phyloP scores from a whole-genome alignment of 768 basidiomycete genomes.

The Solioccasus polychromus region DNA sequence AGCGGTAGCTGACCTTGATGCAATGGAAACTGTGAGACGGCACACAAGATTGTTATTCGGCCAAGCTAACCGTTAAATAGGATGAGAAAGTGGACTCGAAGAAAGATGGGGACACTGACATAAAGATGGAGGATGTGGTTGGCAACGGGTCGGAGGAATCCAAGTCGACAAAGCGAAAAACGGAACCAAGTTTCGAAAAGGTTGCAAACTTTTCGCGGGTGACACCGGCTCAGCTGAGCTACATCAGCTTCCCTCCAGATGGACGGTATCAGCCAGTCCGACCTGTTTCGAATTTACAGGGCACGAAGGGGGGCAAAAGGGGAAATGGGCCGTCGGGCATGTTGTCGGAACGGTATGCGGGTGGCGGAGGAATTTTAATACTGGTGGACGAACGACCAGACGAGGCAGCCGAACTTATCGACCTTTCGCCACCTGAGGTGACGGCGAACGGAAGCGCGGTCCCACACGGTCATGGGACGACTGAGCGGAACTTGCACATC shows the following conservation, averaged over 20 bases:
- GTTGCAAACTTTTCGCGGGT: constrained; percentile 90
- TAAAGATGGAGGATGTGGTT: constrained; percentile 68
- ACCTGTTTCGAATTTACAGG: constrained; percentile 53
- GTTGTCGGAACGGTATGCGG: constrained; percentile 60
- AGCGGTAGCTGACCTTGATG: constrained; percentile 75
- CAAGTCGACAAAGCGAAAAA: constrained; percentile 54
- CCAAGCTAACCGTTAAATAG: constrained; percentile 32
- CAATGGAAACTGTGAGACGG: constrained; percentile 74
- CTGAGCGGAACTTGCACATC: constrained; percentile 47
- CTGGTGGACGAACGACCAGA: constrained; percentile 70
- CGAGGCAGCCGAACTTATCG: constrained; percentile 73
- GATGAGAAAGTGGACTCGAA: constrained; percentile 54
- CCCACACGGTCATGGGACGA: constrained; percentile 19
- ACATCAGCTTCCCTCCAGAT: constrained; percentile 77
- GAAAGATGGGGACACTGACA: constrained; percentile 68
- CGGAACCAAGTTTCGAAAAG: constrained; percentile 73
- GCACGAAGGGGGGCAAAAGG: constrained; percentile 35
- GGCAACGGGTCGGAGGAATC: constrained; percentile 57
- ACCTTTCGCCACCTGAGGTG: constrained; percentile 44
- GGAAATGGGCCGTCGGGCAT: constrained; percentile 31
- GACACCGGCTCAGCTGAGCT: constrained; percentile 81
- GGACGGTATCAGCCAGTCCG: constrained; percentile 89
- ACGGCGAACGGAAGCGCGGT: constrained; percentile 31
- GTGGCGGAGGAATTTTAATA: constrained; percentile 87
- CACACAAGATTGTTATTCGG: background rate